These are phyloP conservation scores for Oenanthe sinensis DNA, from an alignment of 129 eudicot genomes.

Conservation along the genomic window DNA sequence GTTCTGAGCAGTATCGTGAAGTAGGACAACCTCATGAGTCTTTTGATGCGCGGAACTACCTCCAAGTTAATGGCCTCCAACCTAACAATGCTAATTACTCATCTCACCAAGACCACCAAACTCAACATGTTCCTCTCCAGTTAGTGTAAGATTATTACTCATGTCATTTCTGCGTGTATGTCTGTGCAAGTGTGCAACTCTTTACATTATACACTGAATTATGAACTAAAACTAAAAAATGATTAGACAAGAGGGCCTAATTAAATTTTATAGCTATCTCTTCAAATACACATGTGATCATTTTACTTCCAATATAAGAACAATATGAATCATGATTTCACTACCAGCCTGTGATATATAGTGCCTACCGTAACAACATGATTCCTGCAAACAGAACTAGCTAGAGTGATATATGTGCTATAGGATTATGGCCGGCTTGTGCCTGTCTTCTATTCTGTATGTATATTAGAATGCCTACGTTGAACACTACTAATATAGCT, in stretches of 20 bases:
- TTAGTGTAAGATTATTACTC: conserved; percentile 58
- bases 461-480: no score
- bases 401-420: no score
- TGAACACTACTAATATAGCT: no score
- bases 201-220: neutral
- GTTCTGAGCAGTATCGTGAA: conserved; percentile 39
- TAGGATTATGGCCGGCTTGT: no score
- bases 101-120: conserved; percentile 56
- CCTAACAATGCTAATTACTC: conserved; percentile 38
- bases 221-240: no score
- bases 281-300: no score
- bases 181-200: neutral
- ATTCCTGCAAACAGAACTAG: no score
- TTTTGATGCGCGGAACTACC: conserved; percentile 72
- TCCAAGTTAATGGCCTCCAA: conserved; percentile 67
- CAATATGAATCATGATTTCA: neutral
- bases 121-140: conserved; percentile 51
- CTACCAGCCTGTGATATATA: neutral
- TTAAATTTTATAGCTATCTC: no score
- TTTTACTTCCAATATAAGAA: no score
- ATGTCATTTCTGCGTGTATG: neutral
- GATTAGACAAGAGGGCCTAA: no score
- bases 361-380: no score
- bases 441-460: no score
- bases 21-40: conserved; percentile 47